Evolutionary conservation across 2,329 filamentous ascomycete genomes (phyloP).

Genomic region (Phialemoniopsis sp.): DNA sequence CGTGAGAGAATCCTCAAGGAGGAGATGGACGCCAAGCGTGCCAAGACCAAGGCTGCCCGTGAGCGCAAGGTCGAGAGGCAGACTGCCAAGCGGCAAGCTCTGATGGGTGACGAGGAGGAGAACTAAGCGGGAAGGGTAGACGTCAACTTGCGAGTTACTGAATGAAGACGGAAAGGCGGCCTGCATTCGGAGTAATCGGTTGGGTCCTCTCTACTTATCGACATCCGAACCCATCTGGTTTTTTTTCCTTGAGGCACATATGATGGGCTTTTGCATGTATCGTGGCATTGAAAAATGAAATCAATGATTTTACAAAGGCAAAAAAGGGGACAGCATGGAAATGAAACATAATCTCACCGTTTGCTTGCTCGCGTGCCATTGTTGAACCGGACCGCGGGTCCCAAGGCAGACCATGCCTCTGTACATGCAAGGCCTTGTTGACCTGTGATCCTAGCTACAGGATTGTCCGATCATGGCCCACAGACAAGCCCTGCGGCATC

Average conservation of each 20-base stretch:
- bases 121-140: conserved; percentile 22
- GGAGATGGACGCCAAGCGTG: conserved; percentile 99
- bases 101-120: conserved; percentile 68
- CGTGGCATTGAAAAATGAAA: conserved; percentile 47
- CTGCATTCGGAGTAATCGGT: conserved; percentile 59
- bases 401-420: too few relatives aligned
- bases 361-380: too few relatives aligned
- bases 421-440: too few relatives aligned
- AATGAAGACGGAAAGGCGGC: conserved; percentile 38
- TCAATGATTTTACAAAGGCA: conserved; percentile 32
- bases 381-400: too few relatives aligned
- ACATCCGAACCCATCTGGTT: conserved; percentile 19
- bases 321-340: too few relatives aligned
- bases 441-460: too few relatives aligned
- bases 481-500: too few relatives aligned
- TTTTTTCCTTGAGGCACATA: conserved; percentile 23
- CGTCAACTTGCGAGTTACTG: conserved; percentile 34
- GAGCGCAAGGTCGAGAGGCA: conserved; percentile 96
- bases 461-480: too few relatives aligned
- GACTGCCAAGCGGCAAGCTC: conserved; percentile 82
- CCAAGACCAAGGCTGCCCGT: conserved; percentile 99
- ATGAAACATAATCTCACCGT: too few relatives aligned
- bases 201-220: conserved; percentile 36
- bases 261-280: conserved; percentile 40
- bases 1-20: conserved; percentile 96